These are phyloP conservation scores for Globisporangium ultimum DNA, from an alignment of 352 stramenopile species.

Conservation along the genomic window DNA sequence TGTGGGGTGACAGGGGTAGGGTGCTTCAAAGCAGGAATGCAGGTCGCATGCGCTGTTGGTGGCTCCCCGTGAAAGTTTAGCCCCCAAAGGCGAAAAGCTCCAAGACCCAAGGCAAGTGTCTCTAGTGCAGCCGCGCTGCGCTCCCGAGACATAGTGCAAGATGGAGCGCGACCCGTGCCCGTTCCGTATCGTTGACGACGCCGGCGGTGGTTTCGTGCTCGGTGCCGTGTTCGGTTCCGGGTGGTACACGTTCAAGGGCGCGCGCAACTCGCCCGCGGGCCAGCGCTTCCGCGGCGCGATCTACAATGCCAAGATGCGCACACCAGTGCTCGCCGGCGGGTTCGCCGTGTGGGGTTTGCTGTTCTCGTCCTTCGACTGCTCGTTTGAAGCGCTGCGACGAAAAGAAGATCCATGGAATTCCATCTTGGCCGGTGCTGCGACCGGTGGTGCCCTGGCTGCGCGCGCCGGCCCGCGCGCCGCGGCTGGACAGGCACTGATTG, in stretches of 20 bases:
- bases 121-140: neutral
- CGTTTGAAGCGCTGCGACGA: constrained; percentile 94
- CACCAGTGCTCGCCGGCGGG: constrained; percentile 90
- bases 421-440: constrained; percentile 96
- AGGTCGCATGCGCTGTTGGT: constrained; percentile 6
- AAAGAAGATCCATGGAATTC: constrained; percentile 99
- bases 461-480: constrained; percentile 93
- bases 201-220: constrained; percentile 97
- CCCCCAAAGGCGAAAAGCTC: constrained; percentile 6
- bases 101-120: constrained; percentile 1
- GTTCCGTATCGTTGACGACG: constrained; percentile 98
- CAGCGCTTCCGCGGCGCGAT: constrained; percentile 89
- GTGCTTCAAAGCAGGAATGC: neutral
- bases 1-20: neutral
- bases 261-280: constrained; percentile 91
- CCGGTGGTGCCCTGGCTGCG: constrained; percentile 94
- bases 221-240: constrained; percentile 93
- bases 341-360: constrained; percentile 97
- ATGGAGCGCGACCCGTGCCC: constrained; percentile 96
- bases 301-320: constrained; percentile 93
- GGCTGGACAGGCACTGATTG: constrained; percentile 92
- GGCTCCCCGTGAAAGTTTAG: constrained; percentile 11
- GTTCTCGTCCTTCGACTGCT: constrained; percentile 98
- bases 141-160: neutral
- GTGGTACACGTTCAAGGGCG: constrained; percentile 96